Evolutionary conservation across 2,329 filamentous ascomycete genomes (phyloP).

Genomic region (Colletotrichum sp.): DNA sequence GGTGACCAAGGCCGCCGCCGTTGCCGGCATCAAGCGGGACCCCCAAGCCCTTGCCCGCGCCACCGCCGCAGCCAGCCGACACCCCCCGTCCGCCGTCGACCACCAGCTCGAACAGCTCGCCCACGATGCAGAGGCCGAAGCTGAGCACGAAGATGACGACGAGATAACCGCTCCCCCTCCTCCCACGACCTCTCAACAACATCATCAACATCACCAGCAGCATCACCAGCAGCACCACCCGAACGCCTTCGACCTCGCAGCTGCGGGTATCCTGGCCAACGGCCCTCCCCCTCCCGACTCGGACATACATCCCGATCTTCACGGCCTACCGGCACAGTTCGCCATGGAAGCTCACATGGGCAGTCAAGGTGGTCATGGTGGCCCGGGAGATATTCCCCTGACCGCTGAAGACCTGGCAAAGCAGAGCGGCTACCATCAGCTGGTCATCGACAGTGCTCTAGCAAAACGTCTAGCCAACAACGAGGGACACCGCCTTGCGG

Average conservation of each 20-base stretch:
- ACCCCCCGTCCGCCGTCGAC: constrained; percentile 31
- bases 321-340: constrained; percentile 25
- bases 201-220: constrained; percentile 25
- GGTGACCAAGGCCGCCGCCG: constrained; percentile 44
- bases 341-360: constrained; percentile 26
- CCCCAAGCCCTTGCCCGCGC: constrained; percentile 24
- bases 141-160: constrained; percentile 22
- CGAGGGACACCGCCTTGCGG: constrained; percentile 51
- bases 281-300: constrained; percentile 25
- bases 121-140: constrained; percentile 24
- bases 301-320: constrained; percentile 28
- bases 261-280: constrained; percentile 35
- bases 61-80: constrained; percentile 26
- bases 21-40: constrained; percentile 9
- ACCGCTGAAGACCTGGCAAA: constrained; percentile 53
- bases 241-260: constrained; percentile 31
- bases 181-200: neutral
- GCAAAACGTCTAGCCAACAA: constrained; percentile 59
- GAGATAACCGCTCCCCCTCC: constrained; percentile 8
- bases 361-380: neutral
- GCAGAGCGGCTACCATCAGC: constrained; percentile 49
- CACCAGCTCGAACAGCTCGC: constrained; percentile 36
- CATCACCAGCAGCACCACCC: constrained; percentile 20
- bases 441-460: constrained; percentile 58
- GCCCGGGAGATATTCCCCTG: constrained; percentile 14